Percentiles rank a stretch among this genome's conserved stretches.
Evolutionary conservation across 345 rosid species (phyloP).

Genomic region (Aethionema arabicum): DNA sequence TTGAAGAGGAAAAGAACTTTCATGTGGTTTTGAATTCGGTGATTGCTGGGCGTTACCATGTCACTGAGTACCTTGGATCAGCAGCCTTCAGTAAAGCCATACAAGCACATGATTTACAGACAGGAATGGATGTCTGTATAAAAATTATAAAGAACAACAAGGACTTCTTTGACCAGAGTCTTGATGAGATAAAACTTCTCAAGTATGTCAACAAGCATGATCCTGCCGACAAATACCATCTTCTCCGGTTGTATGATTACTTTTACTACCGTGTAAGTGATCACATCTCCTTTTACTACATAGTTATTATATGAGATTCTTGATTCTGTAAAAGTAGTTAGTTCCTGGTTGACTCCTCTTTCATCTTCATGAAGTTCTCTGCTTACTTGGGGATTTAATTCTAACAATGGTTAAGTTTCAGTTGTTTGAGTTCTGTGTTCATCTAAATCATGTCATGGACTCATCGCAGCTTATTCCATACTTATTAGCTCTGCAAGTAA

Average conservation of each 20-base stretch:
- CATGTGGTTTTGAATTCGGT: constrained; percentile 94
- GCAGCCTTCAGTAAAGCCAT: constrained; percentile 99
- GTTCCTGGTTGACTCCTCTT: not conserved
- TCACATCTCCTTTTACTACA: not conserved
- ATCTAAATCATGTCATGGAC: constrained; percentile 4
- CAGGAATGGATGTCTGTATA: constrained; percentile 97
- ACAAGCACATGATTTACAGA: constrained; percentile 98
- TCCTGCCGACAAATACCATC: constrained; percentile 93
- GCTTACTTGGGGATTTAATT: not conserved
- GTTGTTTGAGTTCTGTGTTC: not conserved
- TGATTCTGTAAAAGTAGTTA: constrained; percentile 4
- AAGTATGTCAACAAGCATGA: constrained; percentile 98
- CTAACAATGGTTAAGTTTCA: not conserved
- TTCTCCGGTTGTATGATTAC: constrained; percentile 96
- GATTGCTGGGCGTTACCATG: constrained; percentile 95
- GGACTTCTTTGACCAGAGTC: constrained; percentile 99
- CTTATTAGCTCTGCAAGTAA: constrained; percentile 6
- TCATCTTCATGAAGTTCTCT: not conserved
- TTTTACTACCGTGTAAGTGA: constrained; percentile 89
- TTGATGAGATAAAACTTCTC: constrained; percentile 97
- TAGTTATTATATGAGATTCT: not conserved
- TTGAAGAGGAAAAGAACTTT: constrained; percentile 99
- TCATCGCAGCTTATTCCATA: constrained; percentile 9
- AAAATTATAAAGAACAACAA: constrained; percentile 98
- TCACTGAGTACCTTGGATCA: constrained; percentile 98